Evolutionary conservation across 2,329 filamentous ascomycete species (phyloP).

Genomic region (Biscogniauxia marginata): DNA sequence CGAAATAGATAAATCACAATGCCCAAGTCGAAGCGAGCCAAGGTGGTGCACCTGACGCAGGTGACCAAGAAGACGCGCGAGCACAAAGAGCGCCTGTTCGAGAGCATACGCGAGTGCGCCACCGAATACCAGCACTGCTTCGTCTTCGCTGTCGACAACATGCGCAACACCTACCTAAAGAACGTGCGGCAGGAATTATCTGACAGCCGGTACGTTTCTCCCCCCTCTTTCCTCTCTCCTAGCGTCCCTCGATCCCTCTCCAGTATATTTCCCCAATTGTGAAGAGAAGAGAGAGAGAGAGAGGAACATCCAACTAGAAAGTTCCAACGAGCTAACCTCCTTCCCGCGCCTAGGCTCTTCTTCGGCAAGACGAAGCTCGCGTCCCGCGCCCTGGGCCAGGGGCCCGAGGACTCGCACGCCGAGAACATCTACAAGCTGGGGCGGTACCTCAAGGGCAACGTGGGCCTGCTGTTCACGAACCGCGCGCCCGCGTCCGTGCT

Average conservation of each 20-base stretch:
- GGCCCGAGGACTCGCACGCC: conserved; percentile 74
- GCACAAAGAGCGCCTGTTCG: conserved; percentile 85
- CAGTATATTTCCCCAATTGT: not conserved
- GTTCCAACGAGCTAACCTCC: conserved; percentile 14
- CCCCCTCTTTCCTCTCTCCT: conserved; percentile 68
- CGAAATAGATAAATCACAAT: conserved; percentile 49
- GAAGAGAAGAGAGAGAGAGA: too few species aligned
- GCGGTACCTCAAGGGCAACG: conserved; percentile 72
- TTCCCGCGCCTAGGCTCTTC: conserved; percentile 66
- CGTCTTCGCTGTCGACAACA: conserved; percentile 92
- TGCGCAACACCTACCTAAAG: conserved; percentile 96
- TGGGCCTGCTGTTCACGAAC: conserved; percentile 89
- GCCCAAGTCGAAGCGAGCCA: conserved; percentile 95
- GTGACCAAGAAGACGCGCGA: conserved; percentile 91
- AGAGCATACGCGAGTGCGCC: conserved; percentile 81
- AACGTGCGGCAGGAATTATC: conserved; percentile 80
- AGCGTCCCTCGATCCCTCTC: conserved; percentile 35
- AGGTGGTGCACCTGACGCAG: conserved; percentile 85
- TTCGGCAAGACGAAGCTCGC: conserved; percentile 99
- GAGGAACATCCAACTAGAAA: not conserved
- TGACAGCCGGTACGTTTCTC: conserved; percentile 69
- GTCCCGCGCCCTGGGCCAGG: conserved; percentile 85
- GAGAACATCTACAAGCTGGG: conserved; percentile 71
- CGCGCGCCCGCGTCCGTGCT: conserved; percentile 66
- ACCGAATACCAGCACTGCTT: conserved; percentile 88